Conservation (phyloP, 352 stramenopile species). For the Pythium grandisporangium region DNA sequence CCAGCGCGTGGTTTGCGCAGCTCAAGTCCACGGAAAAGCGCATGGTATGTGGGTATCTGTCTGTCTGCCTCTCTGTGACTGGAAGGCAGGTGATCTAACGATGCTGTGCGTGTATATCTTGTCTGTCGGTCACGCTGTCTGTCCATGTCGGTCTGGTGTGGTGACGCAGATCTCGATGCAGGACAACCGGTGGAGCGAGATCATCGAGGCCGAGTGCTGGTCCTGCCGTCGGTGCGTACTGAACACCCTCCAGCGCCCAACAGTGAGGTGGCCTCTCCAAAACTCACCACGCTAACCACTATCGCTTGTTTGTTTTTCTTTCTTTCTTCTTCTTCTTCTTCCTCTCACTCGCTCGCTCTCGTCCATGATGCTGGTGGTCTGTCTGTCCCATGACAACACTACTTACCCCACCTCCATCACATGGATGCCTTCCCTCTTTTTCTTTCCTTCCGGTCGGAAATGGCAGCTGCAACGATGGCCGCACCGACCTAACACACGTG, state of each 20-base stretch:
- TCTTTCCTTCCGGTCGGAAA: too few relatives aligned
- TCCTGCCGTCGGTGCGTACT: slow-evolving; percentile 48
- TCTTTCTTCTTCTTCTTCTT: too few relatives aligned
- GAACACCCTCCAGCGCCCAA: too few relatives aligned
- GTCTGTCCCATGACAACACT: not conserved
- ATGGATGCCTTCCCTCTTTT: too few relatives aligned
- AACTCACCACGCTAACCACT: too few relatives aligned
- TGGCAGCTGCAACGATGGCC: slow-evolving; percentile 45
- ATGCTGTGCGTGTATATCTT: too few relatives aligned
- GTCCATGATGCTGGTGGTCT: too few relatives aligned
- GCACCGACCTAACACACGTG: slow-evolving; percentile 41
- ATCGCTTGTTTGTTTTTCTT: not conserved
- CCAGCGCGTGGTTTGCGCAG: slow-evolving; percentile 59
- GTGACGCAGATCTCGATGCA: slow-evolving; percentile 65
- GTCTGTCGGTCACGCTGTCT: not conserved
- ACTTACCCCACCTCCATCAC: too few relatives aligned
- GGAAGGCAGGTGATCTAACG: too few relatives aligned
- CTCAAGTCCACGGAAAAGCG: slow-evolving; percentile 81
- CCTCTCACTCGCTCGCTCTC: too few relatives aligned
- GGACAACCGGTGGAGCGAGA: slow-evolving; percentile 80
- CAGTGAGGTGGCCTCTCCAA: too few relatives aligned
- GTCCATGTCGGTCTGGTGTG: not conserved
- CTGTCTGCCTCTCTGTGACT: too few relatives aligned
- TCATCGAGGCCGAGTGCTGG: slow-evolving; percentile 66
- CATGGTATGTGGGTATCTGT: slow-evolving; percentile 39